Evolutionary conservation across 495 filamentous ascomycete species (phyloP).

Genomic region (Podospora appendiculata): DNA sequence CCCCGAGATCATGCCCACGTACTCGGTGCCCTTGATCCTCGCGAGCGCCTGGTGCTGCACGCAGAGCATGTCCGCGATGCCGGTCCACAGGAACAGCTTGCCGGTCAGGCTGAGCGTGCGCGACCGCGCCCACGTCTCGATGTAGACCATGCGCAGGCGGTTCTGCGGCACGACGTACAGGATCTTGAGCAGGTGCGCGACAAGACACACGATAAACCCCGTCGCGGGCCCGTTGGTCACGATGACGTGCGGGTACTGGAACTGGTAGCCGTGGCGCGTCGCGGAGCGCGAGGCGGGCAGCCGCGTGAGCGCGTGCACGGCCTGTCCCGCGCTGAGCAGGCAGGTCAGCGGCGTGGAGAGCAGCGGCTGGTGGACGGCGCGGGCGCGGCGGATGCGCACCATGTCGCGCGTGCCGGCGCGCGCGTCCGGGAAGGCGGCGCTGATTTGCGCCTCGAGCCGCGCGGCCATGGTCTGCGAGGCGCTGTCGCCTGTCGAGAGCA

Average conservation of each 20-base stretch:
- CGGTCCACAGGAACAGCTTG: slow-evolving; percentile 45
- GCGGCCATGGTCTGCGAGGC: slow-evolving; percentile 45
- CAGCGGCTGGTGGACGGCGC: slow-evolving; percentile 70
- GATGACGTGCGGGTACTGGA: slow-evolving; percentile 50
- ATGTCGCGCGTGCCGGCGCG: slow-evolving; percentile 44
- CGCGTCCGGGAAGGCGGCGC: slow-evolving; percentile 9
- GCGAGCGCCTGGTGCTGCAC: slow-evolving; percentile 30
- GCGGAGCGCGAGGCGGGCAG: slow-evolving; percentile 20
- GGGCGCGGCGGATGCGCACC: slow-evolving; percentile 59
- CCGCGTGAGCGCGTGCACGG: slow-evolving; percentile 36
- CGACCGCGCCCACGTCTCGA: slow-evolving; percentile 88
- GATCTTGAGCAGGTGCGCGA: slow-evolving; percentile 60
- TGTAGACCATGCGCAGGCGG: slow-evolving; percentile 60
- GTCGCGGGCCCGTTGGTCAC: slow-evolving; percentile 87
- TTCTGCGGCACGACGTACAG: slow-evolving; percentile 33
- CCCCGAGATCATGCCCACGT: background rate
- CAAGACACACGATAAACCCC: slow-evolving; percentile 68
- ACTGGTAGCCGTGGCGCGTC: slow-evolving; percentile 23
- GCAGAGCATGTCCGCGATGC: slow-evolving; percentile 35
- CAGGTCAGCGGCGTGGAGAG: slow-evolving; percentile 52
- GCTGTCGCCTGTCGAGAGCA: slow-evolving; percentile 68
- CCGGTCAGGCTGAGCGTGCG: slow-evolving; percentile 74
- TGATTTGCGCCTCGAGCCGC: slow-evolving; percentile 27
- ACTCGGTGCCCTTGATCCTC: slow-evolving; percentile 1
- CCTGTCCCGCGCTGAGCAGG: slow-evolving; percentile 47